Evolutionary conservation across 2,329 filamentous ascomycete species (phyloP), one percentile per base, ranked within the genome.

Genomic region (Madurella mycetomatis): DNA sequence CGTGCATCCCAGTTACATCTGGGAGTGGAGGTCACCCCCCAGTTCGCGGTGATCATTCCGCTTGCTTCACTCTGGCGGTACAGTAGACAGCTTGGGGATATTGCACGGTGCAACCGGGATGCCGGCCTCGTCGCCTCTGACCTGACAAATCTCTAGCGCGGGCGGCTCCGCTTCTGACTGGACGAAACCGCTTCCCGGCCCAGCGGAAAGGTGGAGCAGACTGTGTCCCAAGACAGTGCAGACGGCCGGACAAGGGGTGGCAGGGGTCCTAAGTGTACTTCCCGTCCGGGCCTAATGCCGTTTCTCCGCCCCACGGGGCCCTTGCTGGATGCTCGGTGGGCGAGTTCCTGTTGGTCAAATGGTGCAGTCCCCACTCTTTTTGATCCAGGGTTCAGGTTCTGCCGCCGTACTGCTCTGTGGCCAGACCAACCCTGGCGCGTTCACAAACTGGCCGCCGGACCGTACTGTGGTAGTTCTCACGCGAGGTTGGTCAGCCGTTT

Each of bases 301-400:
- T 54, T 54, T 62, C 58, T 58, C 57, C 44, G 54, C 55, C 56
- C 51, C 58, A 49, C 49, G 49, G 41, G 25, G 41, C 41, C 18
- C 40, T 32, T 43, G 16, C 41, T 46, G 25, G 37, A 25, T 41
- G 11, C 44, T 4, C 25, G 25, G 25, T 25, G 25, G 25, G 25
- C 25, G 25, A 25, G 25, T 48, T 54, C 54, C 41, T 54, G 53
- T 63, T 61, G 60, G 59, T 54, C 46, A 42, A 41, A 48, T 48
- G 46, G 41, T 7, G 8, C 16, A 12, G 32, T 7, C 37, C 30
- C 47, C 50, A 44, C 34, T 37, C 34, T 41, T 56, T 49, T 34
- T 37, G 48, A 56, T 60, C 59, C 61, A 60, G 56, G 55, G 54
- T 55, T 60, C 48, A 59, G 59, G 59, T 59, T 60, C 58, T 55